Evolutionary conservation across 441 rosid genomes (phyloP), one percentile per base, ranked within the genome.

Genomic region (Pelargonium fulgidum): DNA sequence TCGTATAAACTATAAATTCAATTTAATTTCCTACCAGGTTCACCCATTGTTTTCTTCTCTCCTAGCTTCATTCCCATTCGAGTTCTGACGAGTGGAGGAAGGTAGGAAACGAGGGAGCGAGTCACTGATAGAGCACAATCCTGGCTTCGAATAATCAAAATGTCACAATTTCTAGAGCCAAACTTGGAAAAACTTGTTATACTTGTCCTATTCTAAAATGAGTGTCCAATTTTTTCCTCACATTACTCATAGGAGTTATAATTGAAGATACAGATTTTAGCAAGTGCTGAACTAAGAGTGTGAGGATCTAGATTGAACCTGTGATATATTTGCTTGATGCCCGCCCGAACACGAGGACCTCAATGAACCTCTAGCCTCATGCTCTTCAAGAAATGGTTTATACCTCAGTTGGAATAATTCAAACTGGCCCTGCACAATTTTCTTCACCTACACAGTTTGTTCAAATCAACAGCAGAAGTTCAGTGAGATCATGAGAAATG

Each of bases 341-440:
- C 78, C 72, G 71, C 67, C 68, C 64, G 77, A 66, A 54, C 87
- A 85, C 50, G 91, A 75, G 72, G 77, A 75, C 63, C 86, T 84
- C 69, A 91, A 59, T 22, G 83, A 69, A 69, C 82, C 65, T 83
- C 86, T 85, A 65, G 84, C 81, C 81, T 87, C 83, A 1, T 74
- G 87, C 42, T 91, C 95, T 73, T 83, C 83, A 73, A 89, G 82
- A 75, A 84, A 74, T 22, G 97, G 97, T 76, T 77, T 87, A 72
- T 91, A 91, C 87, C 87, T 93, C 26, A 84, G 79, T 73, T 77
- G 84, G 83, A 93, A 93, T 72, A 86, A 78, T 77, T 79, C 78
- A 80, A 83, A 85, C 67, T 93, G 97, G 70, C 98, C 97, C 77
- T 80, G 86, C 19, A 89, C 95, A 70, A 93, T 91, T 80, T 85